A percentile compares a stretch with the other conserved stretches of the same genome.
These are phyloP conservation scores for Rhynchospora pubera DNA, from an alignment of 176 grass and related monocot species.

Conservation along the genomic window DNA sequence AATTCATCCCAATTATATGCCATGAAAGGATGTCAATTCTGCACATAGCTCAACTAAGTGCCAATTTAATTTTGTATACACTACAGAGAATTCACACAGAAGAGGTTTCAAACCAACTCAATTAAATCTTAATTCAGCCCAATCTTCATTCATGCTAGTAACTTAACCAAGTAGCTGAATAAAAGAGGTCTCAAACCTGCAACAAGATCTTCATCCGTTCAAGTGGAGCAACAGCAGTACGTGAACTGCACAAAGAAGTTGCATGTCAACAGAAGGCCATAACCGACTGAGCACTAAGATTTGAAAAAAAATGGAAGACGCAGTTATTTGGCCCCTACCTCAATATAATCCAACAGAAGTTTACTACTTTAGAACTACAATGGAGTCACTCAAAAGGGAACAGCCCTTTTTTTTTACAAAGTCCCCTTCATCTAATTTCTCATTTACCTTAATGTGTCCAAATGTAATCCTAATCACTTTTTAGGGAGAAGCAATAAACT, in stretches of 20 bases:
- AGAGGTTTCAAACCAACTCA: too few species aligned
- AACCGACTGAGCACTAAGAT: background rate
- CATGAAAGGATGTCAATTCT: background rate
- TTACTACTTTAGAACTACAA: background rate
- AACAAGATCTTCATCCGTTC: constrained; percentile 94
- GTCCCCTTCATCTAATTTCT: background rate
- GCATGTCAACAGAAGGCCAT: background rate
- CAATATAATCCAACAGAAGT: background rate
- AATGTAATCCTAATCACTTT: background rate
- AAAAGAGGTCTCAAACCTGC: constrained; percentile 44
- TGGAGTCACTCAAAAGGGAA: background rate
- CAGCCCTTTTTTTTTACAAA: background rate
- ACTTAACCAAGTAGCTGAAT: background rate
- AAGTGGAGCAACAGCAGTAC: constrained; percentile 97
- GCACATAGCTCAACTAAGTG: background rate
- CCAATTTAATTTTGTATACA: background rate
- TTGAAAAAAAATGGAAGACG: background rate
- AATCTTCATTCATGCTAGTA: too few species aligned
- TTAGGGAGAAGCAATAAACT: background rate
- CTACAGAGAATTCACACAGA: too few species aligned
- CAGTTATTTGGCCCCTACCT: background rate
- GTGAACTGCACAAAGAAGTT: constrained; percentile 47
- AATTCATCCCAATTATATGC: background rate
- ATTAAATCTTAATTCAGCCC: too few species aligned
- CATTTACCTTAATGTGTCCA: background rate